Evolutionary conservation across 192 early-diverging fungal species (phyloP).

Genomic region (Rhizophagus clarus): DNA sequence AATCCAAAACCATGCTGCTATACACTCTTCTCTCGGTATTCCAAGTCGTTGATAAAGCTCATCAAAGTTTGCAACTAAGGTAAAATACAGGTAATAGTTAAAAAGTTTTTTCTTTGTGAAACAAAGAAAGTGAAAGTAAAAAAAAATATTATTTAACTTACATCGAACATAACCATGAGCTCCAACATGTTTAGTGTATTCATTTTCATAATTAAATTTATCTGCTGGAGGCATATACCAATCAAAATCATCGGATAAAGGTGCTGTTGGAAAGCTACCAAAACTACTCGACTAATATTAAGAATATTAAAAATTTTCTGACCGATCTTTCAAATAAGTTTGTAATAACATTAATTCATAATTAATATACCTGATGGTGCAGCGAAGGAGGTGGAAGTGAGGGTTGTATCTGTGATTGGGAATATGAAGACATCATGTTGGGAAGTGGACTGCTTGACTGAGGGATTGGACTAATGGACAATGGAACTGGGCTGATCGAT

Average conservation of each 20-base stretch:
- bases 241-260: constrained; percentile 56
- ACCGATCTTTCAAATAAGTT: background rate
- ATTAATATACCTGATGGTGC: background rate
- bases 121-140: background rate
- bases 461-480: background rate
- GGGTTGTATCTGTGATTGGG: constrained; percentile 23
- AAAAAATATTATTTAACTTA: constrained; percentile 31
- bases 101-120: background rate
- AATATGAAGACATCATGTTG: constrained; percentile 16
- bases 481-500: background rate
- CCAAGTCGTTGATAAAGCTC: constrained; percentile 56
- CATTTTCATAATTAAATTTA: constrained; percentile 57
- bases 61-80: constrained; percentile 56
- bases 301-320: background rate
- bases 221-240: constrained; percentile 67
- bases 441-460: background rate
- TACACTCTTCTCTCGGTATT: constrained; percentile 54
- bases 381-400: constrained; percentile 12
- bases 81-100: background rate
- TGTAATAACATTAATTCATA: no score
- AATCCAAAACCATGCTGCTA: constrained; percentile 51
- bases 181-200: constrained; percentile 56
- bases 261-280: constrained; percentile 24
- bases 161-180: constrained; percentile 56
- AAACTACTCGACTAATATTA: background rate